Evolutionary conservation across 1,139 yeast species (phyloP), one percentile per base, ranked within the genome.

Genomic region (Blastobotrys petasosporus): DNA sequence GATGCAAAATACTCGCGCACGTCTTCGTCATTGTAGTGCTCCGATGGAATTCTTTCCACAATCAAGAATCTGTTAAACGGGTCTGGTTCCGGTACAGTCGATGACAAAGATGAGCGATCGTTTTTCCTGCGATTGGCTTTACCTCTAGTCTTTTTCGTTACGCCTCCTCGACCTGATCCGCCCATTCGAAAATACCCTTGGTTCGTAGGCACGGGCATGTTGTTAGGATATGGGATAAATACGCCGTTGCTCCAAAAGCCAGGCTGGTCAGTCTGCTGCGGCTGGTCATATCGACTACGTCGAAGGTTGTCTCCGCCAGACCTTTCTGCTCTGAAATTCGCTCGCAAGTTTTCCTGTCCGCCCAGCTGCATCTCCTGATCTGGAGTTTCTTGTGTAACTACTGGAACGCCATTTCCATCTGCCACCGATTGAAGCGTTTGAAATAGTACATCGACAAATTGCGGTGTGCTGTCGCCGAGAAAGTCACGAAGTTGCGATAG

Each of bases 1-100:
- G 63, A 55, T 12, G 62, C 54, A 51, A 74, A 74, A 52, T 64
- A 71, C n/a, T 54, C 56, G 17, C 62, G 54, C 1, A 74, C 37
- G 2, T 53, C 51, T 10, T 49, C 57, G 45, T 69, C 71, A 45
- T 65, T 61, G 33, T 73, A 61, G 50, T 67, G 62, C 32, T 72
- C 76, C 1, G 53, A 55, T 2, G 79, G 79, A 10, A 74, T 47
- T 39, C 68, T 66, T 34, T 74, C 74, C 5, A 74, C 67, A 3
- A 73, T 60, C 5, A 74, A 58, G 15, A 46, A 53, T 36, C 53
- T 48, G 36, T 56, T 59, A 39, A 54, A 40, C 31, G 48, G 50
- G 31, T 55, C 61, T 15, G 48, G 45, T 20, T 55, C 56, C 11
- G 54, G 56, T 4, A 50, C 48, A 15, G 53, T 50, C 10, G 58